Evolutionary conservation across 148 eudicot genomes (phyloP), one percentile per base, ranked within the genome.

Genomic region (Vaccinium vitisidaea): DNA sequence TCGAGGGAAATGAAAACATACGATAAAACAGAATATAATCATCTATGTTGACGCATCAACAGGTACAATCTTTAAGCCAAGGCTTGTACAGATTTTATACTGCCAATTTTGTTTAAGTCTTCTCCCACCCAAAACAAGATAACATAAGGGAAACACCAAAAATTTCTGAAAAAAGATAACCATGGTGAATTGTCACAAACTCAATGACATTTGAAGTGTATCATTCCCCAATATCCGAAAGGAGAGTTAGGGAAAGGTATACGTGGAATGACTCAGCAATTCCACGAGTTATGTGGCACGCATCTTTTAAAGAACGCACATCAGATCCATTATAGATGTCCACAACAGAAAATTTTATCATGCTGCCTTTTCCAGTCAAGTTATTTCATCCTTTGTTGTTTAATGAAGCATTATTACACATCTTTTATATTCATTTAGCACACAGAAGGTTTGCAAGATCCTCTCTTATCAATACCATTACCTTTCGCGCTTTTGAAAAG

Each of bases 81-180:
- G 79, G 79, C 55, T 46, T 75, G 23, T 21, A 30, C 79, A 48
- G 15, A 75, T 75, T 46, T 74, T 74, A 43, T n/a, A 75, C 54
- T 8, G 54, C 49, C 53, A 75, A 48, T 75, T 75, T 27, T 75
- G 48, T 43, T 75, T 75, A 0, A 75, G 1, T 48, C 30, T 48
- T 75, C 55, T 11, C 27, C 53, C n/a, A 8, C 30, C 39, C 39
- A 21, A 75, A 18, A 75, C 52, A 19, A 46, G 18, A 43, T 8
- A 75, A 7, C 23, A 75, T 1, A 75, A 75, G 53, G 78, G 78
- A 18, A 43, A 19, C 12, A 75, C 12, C 48, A 39, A 75, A 75
- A 18, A 43, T 77, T 11, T 18, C 55, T 9, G 21, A 49, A 49
- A 49, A 19, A n/a, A 49, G 52, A 46, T 52, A 15, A 10, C 15